Evolutionary conservation across 2,329 filamentous ascomycete species (phyloP), one percentile per base, ranked within the genome.

Genomic region (Ceratocystis colombiana): DNA sequence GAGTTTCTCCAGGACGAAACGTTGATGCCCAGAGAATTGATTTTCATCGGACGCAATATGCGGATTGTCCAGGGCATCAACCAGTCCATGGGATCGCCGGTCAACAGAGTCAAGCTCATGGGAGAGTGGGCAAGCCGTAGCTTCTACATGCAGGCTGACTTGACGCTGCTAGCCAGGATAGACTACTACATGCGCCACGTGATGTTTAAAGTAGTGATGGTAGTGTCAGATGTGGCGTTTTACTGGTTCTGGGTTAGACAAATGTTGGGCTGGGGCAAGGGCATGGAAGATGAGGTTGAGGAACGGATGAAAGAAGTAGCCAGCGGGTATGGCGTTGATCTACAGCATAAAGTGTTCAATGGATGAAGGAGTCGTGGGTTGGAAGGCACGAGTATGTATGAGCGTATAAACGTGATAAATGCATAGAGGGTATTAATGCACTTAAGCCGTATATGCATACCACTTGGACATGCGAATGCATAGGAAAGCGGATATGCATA

Each of bases 261-360:
- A 77, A 82, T 84, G 73, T 73, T 96, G 12, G 89, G 89, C 0
- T 75, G 86, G 2, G 90, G 92, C 0, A 82, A 85, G 8, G 92
- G 92, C 0, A 94, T 97, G 88, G 94, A 97, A 74, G 93, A 96
- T 73, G 90, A 93, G 74, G 86, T 97, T 69, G 94, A 97, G 79
- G 82, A 83, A 72, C 83, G 88, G 71, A 95, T 97, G 91, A 87
- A 84, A 75, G 83, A 81, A 67, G 89, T 96, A 80, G 93, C 92
- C 0, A 90, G 88, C 73, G 92, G 95, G 71, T 91, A 94, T 77
- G 94, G 94, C 0, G 84, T 97, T 2, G 92, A 97, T 75, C 76
- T 97, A 70, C 88, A 96, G 73, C 90, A 95, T 74, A 85, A 86
- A 50, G 82, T 96, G 1, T 96, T 96, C 76, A 90, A 95, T 66